phyloP scores from a whole-genome alignment of 768 basidiomycete species.

The Leccinum rimulosum region DNA sequence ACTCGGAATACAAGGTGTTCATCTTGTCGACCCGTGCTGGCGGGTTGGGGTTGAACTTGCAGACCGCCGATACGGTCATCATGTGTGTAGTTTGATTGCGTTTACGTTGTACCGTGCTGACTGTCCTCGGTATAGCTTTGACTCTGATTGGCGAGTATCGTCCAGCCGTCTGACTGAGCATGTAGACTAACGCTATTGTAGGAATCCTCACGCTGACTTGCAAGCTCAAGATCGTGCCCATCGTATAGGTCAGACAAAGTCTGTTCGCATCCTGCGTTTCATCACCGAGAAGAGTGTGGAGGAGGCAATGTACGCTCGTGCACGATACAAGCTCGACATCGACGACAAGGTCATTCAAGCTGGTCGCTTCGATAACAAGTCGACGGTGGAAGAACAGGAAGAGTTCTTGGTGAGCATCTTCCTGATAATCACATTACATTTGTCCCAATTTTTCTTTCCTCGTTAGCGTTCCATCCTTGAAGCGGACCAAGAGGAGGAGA shows the following conservation, averaged over 20 bases:
- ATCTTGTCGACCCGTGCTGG: constrained; percentile 93
- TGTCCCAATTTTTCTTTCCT: constrained; percentile 8
- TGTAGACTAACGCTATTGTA: constrained; percentile 24
- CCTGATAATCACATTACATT: not conserved
- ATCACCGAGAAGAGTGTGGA: constrained; percentile 98
- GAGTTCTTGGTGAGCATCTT: constrained; percentile 71
- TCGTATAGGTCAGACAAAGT: constrained; percentile 99
- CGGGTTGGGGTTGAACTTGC: constrained; percentile 91
- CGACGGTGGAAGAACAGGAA: constrained; percentile 96
- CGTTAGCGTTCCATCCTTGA: constrained; percentile 82
- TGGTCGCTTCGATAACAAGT: constrained; percentile 98
- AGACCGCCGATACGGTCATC: constrained; percentile 95
- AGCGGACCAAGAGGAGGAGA: constrained; percentile 87
- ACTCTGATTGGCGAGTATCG: constrained; percentile 61
- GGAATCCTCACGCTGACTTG: constrained; percentile 98
- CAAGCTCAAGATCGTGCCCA: constrained; percentile 99
- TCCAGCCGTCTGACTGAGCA: not conserved
- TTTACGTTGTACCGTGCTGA: constrained; percentile 8
- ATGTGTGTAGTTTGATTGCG: constrained; percentile 55
- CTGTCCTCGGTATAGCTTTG: constrained; percentile 49
- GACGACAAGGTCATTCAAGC: constrained; percentile 99
- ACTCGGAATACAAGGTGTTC: constrained; percentile 88
- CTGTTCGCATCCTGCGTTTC: constrained; percentile 93
- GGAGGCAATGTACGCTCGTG: constrained; percentile 95
- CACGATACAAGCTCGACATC: constrained; percentile 94